Conservation (phyloP, 2,329 filamentous ascomycete genomes). For the Cladophialophora chaetospira region DNA sequence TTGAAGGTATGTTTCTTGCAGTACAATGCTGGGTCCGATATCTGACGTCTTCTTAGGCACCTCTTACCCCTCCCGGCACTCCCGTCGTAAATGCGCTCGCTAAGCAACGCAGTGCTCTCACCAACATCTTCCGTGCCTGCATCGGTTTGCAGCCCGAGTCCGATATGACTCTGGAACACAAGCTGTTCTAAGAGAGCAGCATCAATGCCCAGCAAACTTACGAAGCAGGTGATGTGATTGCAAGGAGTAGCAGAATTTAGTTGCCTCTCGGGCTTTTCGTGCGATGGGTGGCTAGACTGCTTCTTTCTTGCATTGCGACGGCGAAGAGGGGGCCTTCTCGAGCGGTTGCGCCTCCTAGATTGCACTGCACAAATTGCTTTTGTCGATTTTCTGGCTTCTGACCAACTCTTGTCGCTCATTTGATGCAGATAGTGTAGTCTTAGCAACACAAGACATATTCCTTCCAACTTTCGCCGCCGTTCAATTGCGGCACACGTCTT, state of each 20-base stretch:
- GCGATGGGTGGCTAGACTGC: slow-evolving; percentile 30
- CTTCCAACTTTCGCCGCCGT: too few species aligned
- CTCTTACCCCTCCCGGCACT: slow-evolving; percentile 88
- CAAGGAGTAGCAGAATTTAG: slow-evolving; percentile 17
- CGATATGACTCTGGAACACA: slow-evolving; percentile 99
- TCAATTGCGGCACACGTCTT: too few species aligned
- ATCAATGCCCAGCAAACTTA: not conserved
- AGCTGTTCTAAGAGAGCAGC: slow-evolving; percentile 65
- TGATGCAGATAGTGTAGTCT: slow-evolving; percentile 16
- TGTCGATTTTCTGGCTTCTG: not conserved
- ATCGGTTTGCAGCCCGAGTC: slow-evolving; percentile 95
- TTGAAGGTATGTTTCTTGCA: slow-evolving; percentile 59
- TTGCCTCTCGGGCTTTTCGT: slow-evolving; percentile 16
- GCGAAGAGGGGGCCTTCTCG: slow-evolving; percentile 10
- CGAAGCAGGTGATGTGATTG: not conserved
- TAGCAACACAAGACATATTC: slow-evolving; percentile 13
- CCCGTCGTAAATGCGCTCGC: slow-evolving; percentile 93
- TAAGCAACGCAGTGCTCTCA: slow-evolving; percentile 92
- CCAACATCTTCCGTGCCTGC: slow-evolving; percentile 98
- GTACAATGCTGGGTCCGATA: not conserved
- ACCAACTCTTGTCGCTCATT: slow-evolving; percentile 18
- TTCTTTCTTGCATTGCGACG: slow-evolving; percentile 27
- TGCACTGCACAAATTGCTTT: slow-evolving; percentile 20
- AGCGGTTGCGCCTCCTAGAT: slow-evolving; percentile 10
- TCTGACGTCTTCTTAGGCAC: slow-evolving; percentile 63